Base-by-base conservation (phyloP, 2,329 filamentous ascomycete species). In the Apiospora arundinis region DNA sequence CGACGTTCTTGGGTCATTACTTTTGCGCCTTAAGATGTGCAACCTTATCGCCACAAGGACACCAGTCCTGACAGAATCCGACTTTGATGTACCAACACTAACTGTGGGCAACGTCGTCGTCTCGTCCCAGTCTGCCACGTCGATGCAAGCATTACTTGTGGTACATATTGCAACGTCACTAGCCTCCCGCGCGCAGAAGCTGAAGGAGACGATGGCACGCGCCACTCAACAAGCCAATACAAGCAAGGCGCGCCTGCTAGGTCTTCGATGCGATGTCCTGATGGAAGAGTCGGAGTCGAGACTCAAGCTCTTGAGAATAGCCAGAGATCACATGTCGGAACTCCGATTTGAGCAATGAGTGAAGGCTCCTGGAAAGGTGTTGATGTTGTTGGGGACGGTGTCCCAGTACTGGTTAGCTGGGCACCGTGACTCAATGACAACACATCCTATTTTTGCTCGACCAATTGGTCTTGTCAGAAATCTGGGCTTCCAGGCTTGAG, bases 51-150 rank as follows among this genome's bases (percentile, higher is more conserved):
- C 78, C 8, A 66, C 76, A 0, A 76, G 77, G 0, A 73, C 79
- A 0, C 78, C 80, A 0, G 69, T 73, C 6, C 73, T 76, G 16
- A 71, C 76, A 18, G 78, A 81, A 18, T 81, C 80, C 0, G 76
- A 77, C 7, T 77, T 84, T 48, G 78, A 80, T 23, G 78, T 85
- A 4, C 82, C 83, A 0, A 80, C 84, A 66, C 80, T 85, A 18
- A 80, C 80, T 4, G 80, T 85, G 6, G 84, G 84, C 1, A 75
- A 68, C 28, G 78, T 79, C 42, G 76, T 79, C 23, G 76, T 74
- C 11, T 76, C 74, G 21, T 70, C 71, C 4, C 44, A 75, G 11
- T 73, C 75, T 2, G 73, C 77, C 32, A 76, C 75, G 6, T 73
- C 74, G 2, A 78, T 79, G 76, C 77, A 79, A 60, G 73, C 69